Evolutionary conservation across 2,329 filamentous ascomycete genomes (phyloP).

Genomic region (Cytospora piceae): DNA sequence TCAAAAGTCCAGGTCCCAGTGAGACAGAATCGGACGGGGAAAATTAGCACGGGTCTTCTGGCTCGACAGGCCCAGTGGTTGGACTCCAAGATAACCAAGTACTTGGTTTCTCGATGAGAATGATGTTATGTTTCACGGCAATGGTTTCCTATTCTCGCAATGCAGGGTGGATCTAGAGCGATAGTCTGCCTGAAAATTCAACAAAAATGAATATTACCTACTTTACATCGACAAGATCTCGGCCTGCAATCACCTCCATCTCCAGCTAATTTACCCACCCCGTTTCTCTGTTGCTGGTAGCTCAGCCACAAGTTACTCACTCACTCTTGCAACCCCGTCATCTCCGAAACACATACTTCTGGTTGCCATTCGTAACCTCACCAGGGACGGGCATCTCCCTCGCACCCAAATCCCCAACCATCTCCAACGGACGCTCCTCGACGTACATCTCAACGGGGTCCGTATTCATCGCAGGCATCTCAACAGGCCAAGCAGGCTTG

Average conservation of each 20-base stretch:
- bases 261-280: not conserved
- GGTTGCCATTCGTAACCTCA: not conserved
- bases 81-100: not conserved
- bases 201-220: not conserved
- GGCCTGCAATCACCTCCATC: not conserved
- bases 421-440: slow-evolving; percentile 11
- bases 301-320: not conserved
- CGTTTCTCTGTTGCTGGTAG: no score
- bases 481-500: slow-evolving; percentile 7
- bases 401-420: not conserved
- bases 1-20: not conserved
- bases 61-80: not conserved
- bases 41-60: not conserved
- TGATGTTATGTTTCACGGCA: not conserved
- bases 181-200: no score
- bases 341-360: slow-evolving; percentile 7
- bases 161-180: no score
- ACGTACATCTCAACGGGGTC: slow-evolving; percentile 12
- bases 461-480: slow-evolving; percentile 15
- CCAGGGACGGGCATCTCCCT: slow-evolving; percentile 12
- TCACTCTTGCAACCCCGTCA: no score
- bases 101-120: not conserved
- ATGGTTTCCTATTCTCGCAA: not conserved
- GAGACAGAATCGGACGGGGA: not conserved
- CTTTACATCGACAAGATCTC: not conserved